Conservation (phyloP, 2,329 filamentous ascomycete genomes). For the Hymenoscyphus fructigenus region DNA sequence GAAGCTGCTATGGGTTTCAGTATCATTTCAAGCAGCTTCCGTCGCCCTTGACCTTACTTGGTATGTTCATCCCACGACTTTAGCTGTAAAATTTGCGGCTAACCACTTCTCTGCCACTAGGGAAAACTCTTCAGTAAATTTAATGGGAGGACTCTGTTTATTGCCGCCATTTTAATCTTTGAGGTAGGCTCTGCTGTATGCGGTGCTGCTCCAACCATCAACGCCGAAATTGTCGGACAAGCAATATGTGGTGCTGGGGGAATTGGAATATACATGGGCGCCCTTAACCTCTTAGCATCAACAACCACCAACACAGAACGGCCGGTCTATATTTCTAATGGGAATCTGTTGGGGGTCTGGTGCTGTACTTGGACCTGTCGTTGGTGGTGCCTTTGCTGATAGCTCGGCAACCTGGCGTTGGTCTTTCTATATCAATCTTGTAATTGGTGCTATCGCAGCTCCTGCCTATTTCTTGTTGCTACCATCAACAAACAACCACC, state of each 20-base stretch:
- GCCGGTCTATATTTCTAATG: slow-evolving; percentile 38
- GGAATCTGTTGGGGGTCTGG: slow-evolving; percentile 45
- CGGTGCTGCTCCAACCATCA: slow-evolving; percentile 38
- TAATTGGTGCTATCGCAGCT: slow-evolving; percentile 43
- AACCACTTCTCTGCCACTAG: slow-evolving; percentile 15
- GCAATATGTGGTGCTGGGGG: slow-evolving; percentile 42
- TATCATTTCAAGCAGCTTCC: slow-evolving; percentile 30
- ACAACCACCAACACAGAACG: slow-evolving; percentile 38
- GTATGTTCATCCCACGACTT: slow-evolving; percentile 16
- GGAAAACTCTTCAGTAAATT: slow-evolving; percentile 37
- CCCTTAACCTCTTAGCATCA: slow-evolving; percentile 45
- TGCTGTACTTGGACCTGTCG: slow-evolving; percentile 46
- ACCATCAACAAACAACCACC: not conserved
- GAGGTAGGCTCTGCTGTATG: slow-evolving; percentile 38
- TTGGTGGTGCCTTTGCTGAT: slow-evolving; percentile 48
- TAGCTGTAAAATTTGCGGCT: not conserved
- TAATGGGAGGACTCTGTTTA: slow-evolving; percentile 36
- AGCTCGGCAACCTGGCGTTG: slow-evolving; percentile 45
- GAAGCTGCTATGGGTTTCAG: slow-evolving; percentile 33
- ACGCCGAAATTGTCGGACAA: slow-evolving; percentile 45
- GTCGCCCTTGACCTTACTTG: slow-evolving; percentile 33
- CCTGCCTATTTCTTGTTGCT: slow-evolving; percentile 39
- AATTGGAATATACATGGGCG: slow-evolving; percentile 45
- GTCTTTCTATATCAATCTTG: slow-evolving; percentile 57
- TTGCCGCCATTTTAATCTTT: slow-evolving; percentile 33